Evolutionary conservation across 352 stramenopile genomes (phyloP).

Genomic region (Chrysophaeum taylorii): DNA sequence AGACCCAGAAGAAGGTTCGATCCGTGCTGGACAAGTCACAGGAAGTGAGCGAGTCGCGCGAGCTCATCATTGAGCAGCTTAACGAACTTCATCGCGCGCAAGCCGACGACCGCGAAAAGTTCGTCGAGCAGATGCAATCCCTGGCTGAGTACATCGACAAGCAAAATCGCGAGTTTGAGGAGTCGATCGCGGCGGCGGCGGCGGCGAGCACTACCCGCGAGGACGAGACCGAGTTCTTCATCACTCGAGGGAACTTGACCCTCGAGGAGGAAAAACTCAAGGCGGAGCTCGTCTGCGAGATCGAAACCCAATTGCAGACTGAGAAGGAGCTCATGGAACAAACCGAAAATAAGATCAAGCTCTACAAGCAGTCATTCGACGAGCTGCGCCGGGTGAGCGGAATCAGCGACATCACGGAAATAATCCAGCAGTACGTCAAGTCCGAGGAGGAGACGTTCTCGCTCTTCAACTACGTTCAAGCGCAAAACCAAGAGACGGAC

Average conservation of each 20-base stretch:
- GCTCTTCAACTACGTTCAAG: constrained; percentile 55
- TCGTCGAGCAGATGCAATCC: neutral
- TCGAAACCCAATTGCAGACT: constrained; percentile 16
- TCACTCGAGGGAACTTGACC: neutral
- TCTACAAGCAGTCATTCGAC: constrained; percentile 34
- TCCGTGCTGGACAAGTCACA: constrained; percentile 33
- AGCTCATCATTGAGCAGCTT: constrained; percentile 32
- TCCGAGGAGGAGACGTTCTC: constrained; percentile 56
- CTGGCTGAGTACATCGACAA: constrained; percentile 25
- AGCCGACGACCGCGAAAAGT: neutral
- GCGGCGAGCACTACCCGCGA: constrained; percentile 17
- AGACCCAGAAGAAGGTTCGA: constrained; percentile 33
- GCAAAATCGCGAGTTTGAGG: constrained; percentile 34
- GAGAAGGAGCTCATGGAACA: constrained; percentile 24
- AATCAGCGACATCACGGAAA: constrained; percentile 41
- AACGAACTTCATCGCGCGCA: constrained; percentile 26
- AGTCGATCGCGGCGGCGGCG: constrained; percentile 36
- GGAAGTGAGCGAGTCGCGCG: constrained; percentile 28
- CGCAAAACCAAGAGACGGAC: constrained; percentile 52
- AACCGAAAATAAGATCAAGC: constrained; percentile 34
- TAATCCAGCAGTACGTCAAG: constrained; percentile 48
- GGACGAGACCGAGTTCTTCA: constrained; percentile 1
- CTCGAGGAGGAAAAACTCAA: constrained; percentile 9
- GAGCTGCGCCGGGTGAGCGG: constrained; percentile 34
- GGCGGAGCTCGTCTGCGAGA: neutral